A percentile compares a stretch with the other conserved stretches of the same genome.
Evolutionary conservation across 2,329 filamentous ascomycete species (phyloP).

Genomic region (Bipolaris oryzae): DNA sequence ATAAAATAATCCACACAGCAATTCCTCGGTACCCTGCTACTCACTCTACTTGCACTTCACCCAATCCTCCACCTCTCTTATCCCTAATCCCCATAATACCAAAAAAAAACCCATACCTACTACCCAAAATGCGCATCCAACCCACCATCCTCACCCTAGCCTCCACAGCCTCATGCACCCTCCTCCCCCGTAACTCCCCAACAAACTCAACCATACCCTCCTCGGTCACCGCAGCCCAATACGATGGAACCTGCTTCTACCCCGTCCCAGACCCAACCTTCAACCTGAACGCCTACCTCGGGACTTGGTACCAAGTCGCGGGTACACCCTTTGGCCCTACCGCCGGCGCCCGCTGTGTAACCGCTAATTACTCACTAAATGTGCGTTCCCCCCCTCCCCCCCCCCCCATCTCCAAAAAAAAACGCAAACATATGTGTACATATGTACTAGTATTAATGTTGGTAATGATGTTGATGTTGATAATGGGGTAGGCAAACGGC

Average conservation of each 20-base stretch:
- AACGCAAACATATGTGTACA: too few relatives aligned
- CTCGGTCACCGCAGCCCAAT: conserved; percentile 27
- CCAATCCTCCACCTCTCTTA: neutral
- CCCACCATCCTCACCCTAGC: conserved; percentile 24
- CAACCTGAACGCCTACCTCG: conserved; percentile 33
- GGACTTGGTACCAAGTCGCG: conserved; percentile 41
- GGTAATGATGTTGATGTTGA: too few relatives aligned
- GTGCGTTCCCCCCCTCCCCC: conserved; percentile 4
- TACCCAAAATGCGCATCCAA: conserved; percentile 24
- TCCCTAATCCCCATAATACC: conserved; percentile 1
- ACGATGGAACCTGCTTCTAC: conserved; percentile 38
- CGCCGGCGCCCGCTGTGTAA: conserved; percentile 31
- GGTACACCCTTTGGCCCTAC: conserved; percentile 39
- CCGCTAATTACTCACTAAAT: conserved; percentile 34
- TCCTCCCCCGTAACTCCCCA: conserved; percentile 17
- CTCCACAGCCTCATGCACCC: conserved; percentile 23
- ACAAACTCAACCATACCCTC: conserved; percentile 17
- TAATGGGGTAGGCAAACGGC: conserved; percentile 18
- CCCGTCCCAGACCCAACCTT: conserved; percentile 35
- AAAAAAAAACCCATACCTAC: too few relatives aligned
- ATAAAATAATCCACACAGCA: neutral
- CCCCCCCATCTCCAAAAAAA: too few relatives aligned
- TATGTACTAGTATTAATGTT: too few relatives aligned
- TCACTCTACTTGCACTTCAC: too few relatives aligned
- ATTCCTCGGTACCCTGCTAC: too few relatives aligned